Evolutionary conservation across 2,329 filamentous ascomycete species (phyloP).

Genomic region (Raffaelea ambrosiae): DNA sequence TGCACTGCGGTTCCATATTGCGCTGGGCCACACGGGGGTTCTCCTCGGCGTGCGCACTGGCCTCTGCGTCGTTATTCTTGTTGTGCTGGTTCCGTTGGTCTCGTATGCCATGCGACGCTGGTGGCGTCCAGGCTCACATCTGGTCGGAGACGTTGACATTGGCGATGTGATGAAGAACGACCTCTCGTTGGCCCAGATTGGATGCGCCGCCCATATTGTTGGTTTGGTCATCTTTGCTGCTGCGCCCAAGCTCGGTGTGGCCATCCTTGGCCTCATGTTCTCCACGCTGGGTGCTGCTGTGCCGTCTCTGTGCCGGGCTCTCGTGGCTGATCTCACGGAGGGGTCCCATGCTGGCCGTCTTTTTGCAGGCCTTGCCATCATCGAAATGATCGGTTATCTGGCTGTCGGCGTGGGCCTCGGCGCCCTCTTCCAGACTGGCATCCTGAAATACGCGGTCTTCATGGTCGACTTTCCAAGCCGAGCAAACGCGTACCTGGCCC

Average conservation of each 20-base stretch:
- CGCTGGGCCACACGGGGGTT: not conserved
- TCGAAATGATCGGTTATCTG: not conserved
- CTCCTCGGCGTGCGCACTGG: not conserved
- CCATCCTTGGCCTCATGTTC: conserved; percentile 4
- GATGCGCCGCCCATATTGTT: not conserved
- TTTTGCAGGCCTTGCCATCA: not conserved
- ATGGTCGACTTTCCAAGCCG: not conserved
- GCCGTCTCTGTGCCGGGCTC: conserved; percentile 6
- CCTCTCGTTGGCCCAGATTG: not conserved
- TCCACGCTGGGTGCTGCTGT: conserved; percentile 7
- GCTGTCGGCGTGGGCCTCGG: not conserved
- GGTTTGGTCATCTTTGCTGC: not conserved
- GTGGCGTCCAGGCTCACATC: not conserved
- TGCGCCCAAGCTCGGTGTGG: not conserved
- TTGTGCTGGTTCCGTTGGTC: not conserved
- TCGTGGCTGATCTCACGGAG: not conserved
- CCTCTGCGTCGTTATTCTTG: not conserved
- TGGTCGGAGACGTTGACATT: too few species aligned
- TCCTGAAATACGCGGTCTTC: not conserved
- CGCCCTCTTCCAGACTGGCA: conserved; percentile 1
- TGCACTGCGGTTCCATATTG: not conserved
- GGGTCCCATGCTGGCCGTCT: not conserved
- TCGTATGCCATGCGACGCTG: not conserved
- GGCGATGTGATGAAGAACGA: not conserved
- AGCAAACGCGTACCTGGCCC: not conserved